phyloP scores from a whole-genome alignment of 257 asterid genomes.

The Solanum ossicruentum region DNA sequence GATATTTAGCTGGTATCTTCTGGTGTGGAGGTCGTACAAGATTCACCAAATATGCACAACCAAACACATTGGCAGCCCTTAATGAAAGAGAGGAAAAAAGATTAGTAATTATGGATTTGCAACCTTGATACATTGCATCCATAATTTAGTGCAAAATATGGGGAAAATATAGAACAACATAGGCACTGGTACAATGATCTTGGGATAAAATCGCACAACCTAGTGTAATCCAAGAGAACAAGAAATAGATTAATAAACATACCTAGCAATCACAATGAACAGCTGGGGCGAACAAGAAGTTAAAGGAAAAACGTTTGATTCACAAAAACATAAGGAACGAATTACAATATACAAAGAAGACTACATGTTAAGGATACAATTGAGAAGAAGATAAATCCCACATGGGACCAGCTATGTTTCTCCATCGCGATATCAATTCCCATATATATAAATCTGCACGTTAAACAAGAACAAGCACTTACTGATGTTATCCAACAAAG shows the following conservation, averaged over 20 bases:
- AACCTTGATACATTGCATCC: not conserved
- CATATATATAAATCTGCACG: constrained; percentile 92
- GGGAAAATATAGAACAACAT: not conserved
- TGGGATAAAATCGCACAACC: not conserved
- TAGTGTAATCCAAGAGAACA: not conserved
- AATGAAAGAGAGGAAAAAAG: constrained; percentile 13
- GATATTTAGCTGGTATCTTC: constrained; percentile 87
- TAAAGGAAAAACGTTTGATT: constrained; percentile 25
- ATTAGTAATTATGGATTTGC: constrained; percentile 5
- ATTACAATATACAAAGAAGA: not conserved
- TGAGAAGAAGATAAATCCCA: constrained; percentile 97
- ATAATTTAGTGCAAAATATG: not conserved
- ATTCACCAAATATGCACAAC: constrained; percentile 92
- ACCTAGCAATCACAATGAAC: constrained; percentile 95
- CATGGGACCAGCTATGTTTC: constrained; percentile 94
- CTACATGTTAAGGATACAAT: constrained; percentile 61
- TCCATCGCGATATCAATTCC: constrained; percentile 99
- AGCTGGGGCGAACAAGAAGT: constrained; percentile 44
- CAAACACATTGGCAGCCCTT: constrained; percentile 98
- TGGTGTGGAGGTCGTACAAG: constrained; percentile 70
- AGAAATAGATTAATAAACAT: constrained; percentile 7
- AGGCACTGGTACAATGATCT: not conserved
- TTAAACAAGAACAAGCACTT: constrained; percentile 3
- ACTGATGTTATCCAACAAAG: constrained; percentile 5
- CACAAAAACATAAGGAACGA: constrained; percentile 1